Evolutionary conservation across 768 basidiomycete species (phyloP), one percentile per base, ranked within the genome.

Genomic region (Suillus plorans): DNA sequence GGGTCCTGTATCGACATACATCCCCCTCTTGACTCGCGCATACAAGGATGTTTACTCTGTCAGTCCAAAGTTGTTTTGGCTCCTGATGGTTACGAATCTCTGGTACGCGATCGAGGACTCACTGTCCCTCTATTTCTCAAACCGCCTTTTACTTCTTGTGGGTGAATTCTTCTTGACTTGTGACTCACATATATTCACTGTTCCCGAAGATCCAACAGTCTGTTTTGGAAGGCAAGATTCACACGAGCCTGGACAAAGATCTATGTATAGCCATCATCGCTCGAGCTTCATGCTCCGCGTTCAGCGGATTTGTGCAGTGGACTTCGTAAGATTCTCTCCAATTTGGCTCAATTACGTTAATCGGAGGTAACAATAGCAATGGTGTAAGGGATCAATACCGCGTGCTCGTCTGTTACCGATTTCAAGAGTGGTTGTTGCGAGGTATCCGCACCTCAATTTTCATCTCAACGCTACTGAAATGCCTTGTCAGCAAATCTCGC

Each of bases 51-150:
- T 75, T 6, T 67, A 75, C 31, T n/a, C 60, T 5, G 66, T 74
- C 53, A 71, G 66, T 31, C 73, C 73, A 49, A 58, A n/a, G 20
- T 36, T 71, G 34, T 73, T 73, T 28, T 28, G 10, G 16, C 22
- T 68, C 39, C 31, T 25, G 20, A 25, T 71, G 7, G 2, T 68
- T 13, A 41, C 49, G 1, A 52, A 70, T 16, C 31, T 69, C 13
- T 74, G 73, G 73, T 60, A 50, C 53, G 62, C 72, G 5, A 63
- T 75, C 20, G 69, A 71, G 25, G 25, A 12, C 0, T 53, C 71
- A 2, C 62, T 74, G 25, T 68, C 65, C 14, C 63, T 74, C 16
- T 71, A 73, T 65, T 60, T 74, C 22, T 68, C 73, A 16, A 74
- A 70, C 13, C 55, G 45, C n/a, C 34, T 73, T 18, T 57, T 74